Conservation (phyloP, 108 stramenopile species). For the Schizochytrium sp. region DNA sequence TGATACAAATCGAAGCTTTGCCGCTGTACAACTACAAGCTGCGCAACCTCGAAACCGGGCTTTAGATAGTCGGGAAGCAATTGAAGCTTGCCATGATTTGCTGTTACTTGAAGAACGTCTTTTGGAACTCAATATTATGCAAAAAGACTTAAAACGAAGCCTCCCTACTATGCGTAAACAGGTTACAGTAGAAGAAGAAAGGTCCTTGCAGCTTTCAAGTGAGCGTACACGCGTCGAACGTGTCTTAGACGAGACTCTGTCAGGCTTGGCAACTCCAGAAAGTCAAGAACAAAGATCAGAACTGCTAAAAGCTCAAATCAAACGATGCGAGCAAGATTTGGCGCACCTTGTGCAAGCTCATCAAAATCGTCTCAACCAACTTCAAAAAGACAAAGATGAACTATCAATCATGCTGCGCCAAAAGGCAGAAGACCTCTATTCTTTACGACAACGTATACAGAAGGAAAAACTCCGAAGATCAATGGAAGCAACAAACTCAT, state of each 20-base stretch:
- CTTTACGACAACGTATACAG: too few species aligned
- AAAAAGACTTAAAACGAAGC: neutral
- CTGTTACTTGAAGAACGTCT: conserved; percentile 32
- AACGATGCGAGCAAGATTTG: too few species aligned
- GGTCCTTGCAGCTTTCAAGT: neutral
- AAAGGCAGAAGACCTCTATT: too few species aligned
- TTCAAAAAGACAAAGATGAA: too few species aligned
- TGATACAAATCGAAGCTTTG: neutral
- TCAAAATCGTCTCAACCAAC: too few species aligned
- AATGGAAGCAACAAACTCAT: too few species aligned
- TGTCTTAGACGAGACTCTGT: neutral
- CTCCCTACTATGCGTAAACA: neutral
- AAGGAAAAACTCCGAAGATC: too few species aligned
- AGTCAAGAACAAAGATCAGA: too few species aligned
- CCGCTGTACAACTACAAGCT: neutral
- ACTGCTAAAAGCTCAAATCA: too few species aligned
- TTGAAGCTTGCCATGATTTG: neutral
- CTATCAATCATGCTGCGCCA: too few species aligned
- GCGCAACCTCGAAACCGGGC: neutral
- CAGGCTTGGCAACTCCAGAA: neutral
- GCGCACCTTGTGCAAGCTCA: too few species aligned
- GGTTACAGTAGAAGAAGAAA: neutral
- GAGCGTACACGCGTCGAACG: neutral
- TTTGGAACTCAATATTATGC: neutral
- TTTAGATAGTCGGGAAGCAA: neutral